Base-by-base conservation (phyloP, 306 rosid species). In the Trichosanthes cucumerina region DNA sequence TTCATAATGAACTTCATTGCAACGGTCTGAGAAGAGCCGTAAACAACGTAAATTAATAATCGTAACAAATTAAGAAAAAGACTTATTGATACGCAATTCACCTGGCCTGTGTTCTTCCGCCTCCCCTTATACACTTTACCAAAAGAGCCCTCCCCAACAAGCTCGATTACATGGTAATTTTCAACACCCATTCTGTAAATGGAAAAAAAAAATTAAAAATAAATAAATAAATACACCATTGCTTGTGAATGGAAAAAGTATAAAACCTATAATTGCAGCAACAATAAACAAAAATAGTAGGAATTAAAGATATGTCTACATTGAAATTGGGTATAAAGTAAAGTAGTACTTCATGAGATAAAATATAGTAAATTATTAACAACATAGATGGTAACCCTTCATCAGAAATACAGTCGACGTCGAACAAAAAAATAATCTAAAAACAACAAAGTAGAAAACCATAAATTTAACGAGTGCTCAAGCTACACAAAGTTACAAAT, bases 71-170 rank as follows among this genome's bases (percentile, higher is more conserved):
- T 9, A 76, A 36, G 9, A 1, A 34, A 49, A 43, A n/a, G 5
- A 75, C 1, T 62, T 11, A 31, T 2, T 33, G 54, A 41, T 24
- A 57, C 18, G n/a, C 50, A 66, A 46, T 7, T 16, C 26, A 92
- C 99, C 96, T 88, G 97, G 41, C 99, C 99, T 0, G 99, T 86
- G 85, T 80, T 80, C 80, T 92, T 95, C 60, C 97, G 88, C 83
- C 99, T 86, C 49, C 99, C 99, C 78, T 95, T 95, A 71, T 92
- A 95, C 12, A 95, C 99, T 79, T 95, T 95, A n/a, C 99, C 99
- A 79, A 95, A 95, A 16, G 99, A 95, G 39, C 99, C 99, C 84
- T 95, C 99, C 31, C 99, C 99, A 1, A 92, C 97, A 36, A 95
- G 97, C 85, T 95, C 99, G 47, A 91, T 92, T 19, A 95, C 99